Evolutionary conservation across 106 monocot species (phyloP).

Genomic region (Dendrobium officinale): DNA sequence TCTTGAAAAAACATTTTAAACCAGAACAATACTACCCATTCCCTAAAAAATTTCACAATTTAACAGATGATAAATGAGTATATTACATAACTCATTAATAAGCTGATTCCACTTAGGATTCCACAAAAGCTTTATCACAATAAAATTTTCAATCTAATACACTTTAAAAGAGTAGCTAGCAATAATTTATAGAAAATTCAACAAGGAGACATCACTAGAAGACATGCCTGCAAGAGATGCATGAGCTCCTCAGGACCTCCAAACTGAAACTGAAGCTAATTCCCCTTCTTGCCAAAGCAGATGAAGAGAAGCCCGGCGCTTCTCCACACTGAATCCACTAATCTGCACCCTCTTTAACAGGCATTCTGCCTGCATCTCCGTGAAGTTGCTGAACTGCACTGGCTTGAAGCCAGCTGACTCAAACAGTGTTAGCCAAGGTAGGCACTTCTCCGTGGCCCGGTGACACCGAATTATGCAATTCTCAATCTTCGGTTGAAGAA

Average conservation of each 20-base stretch:
- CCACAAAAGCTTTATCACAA: too few species aligned
- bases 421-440: constrained; percentile 53
- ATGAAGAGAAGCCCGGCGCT: constrained; percentile 47
- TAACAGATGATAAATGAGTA: too few species aligned
- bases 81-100: too few species aligned
- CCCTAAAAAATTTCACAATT: too few species aligned
- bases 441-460: constrained; percentile 30
- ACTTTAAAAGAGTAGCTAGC: too few species aligned
- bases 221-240: too few species aligned
- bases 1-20: too few species aligned
- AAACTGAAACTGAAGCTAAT: constrained; percentile 75
- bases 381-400: constrained; percentile 77
- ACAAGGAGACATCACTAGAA: too few species aligned
- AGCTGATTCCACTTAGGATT: too few species aligned
- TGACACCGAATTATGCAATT: constrained; percentile 36
- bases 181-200: too few species aligned
- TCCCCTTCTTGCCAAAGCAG: constrained; percentile 80
- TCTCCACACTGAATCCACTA: constrained; percentile 78
- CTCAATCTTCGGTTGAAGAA: constrained; percentile 75
- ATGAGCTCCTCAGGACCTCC: constrained; percentile 32
- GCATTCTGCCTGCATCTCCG: constrained; percentile 86
- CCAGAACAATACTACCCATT: too few species aligned
- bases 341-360: constrained; percentile 82
- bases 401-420: constrained; percentile 50
- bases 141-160: too few species aligned